Base-by-base conservation (phyloP, 2,329 filamentous ascomycete species). In the Colletotrichum graminicola region DNA sequence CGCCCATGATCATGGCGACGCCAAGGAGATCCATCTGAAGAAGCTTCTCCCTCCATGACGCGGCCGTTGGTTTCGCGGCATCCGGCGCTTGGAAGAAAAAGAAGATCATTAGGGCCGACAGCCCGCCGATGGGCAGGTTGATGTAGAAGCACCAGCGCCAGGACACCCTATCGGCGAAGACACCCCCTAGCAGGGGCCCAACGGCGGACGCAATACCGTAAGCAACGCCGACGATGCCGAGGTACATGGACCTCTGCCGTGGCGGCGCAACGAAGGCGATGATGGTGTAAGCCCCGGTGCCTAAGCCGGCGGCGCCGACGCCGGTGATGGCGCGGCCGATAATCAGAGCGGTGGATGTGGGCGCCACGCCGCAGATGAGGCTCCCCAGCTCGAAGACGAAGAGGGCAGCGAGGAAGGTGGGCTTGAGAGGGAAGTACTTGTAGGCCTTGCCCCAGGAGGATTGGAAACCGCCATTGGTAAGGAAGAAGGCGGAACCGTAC, bases 401-500 rank as follows among this genome's bases (percentile, higher is more conserved):
- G 12, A 62, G 23, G n/a, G 67, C 34, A 18, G 55, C 36, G 10
- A 66, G 36, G 14, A 66, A 66, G 65, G 79, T 80, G 14, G 32
- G 29, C 54, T 75, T 76, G 60, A 85, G 76, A 41, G 80, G 75
- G 71, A 84, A 85, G 73, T 82, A 82, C 51, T 76, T 77, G 63
- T 79, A 78, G 21, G 73, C 75, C 1, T 81, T 80, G 26, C 77
- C 77, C 64, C 72, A 76, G 47, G 66, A 59, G 0, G 73, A 66
- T 29, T 75, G 73, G 52, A 75, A 73, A 36, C 52, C 68, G 14
- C 75, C 79, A 10, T 77, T 61, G 0, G 78, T 79, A n/a, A 81
- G 67, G 62, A 81, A 79, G 71, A 79, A 83, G 12, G 80, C 82
- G 32, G 81, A 80, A 1, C 82, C 83, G 70, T 87, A 87, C 85